These are phyloP conservation scores for Wallacemonas collosoma DNA, from an alignment of 208 protist species.

Conservation along the genomic window DNA sequence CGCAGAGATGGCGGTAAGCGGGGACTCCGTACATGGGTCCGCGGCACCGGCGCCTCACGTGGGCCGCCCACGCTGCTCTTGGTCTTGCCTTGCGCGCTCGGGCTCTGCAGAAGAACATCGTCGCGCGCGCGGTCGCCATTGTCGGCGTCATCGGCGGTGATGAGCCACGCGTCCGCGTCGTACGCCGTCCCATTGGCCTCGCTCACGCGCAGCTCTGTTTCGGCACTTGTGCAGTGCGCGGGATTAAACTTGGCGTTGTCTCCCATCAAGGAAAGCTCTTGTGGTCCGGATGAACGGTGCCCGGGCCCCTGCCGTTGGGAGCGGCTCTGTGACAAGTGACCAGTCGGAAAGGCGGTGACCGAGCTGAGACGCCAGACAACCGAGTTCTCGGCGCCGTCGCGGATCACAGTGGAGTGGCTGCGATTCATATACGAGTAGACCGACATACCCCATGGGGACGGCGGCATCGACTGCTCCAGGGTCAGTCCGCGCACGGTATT, in stretches of 20 bases:
- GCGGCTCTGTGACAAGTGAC: too few relatives aligned
- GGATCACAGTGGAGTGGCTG: background rate
- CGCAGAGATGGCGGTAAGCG: background rate
- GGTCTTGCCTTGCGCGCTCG: too few relatives aligned
- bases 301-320: too few relatives aligned
- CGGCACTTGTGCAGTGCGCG: background rate
- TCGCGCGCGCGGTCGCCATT: too few relatives aligned
- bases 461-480: conserved; percentile 17
- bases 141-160: background rate
- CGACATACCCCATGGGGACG: conserved; percentile 1
- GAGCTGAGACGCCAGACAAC: background rate
- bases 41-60: background rate
- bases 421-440: background rate
- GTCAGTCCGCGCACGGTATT: conserved; percentile 15
- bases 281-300: background rate
- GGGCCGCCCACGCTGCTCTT: background rate
- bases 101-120: too few relatives aligned
- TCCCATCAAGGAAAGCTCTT: background rate
- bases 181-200: background rate
- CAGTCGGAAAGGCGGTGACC: background rate
- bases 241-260: background rate
- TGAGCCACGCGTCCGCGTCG: background rate
- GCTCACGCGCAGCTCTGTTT: background rate
- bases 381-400: background rate
- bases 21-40: background rate